Conservation (phyloP, 108 stramenopile genomes). For the Asterionellopsis glacialis region DNA sequence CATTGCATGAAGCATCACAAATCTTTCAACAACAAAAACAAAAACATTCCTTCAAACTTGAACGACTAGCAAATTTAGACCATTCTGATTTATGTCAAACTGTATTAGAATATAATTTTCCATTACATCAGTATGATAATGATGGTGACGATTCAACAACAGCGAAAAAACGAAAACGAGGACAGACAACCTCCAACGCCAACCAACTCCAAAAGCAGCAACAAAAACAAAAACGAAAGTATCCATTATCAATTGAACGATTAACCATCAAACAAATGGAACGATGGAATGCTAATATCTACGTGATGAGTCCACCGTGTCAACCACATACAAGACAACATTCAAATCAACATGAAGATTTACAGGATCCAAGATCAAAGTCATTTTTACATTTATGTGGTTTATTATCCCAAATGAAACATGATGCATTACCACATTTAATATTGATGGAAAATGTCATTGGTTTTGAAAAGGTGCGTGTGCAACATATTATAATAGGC, state of each 20-base stretch:
- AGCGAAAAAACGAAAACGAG: conserved; percentile 6
- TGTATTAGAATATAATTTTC: conserved; percentile 68
- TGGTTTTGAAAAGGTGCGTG: conserved; percentile 64
- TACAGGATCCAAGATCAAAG: conserved; percentile 55
- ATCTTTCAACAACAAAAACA: not conserved
- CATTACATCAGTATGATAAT: not conserved
- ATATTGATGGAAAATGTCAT: conserved; percentile 87
- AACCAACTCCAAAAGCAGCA: conserved; percentile 11
- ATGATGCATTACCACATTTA: conserved; percentile 44
- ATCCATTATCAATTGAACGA: conserved; percentile 40
- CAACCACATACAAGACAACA: conserved; percentile 84
- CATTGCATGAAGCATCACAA: conserved; percentile 49
- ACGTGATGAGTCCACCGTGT: conserved; percentile 89
- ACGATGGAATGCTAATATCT: conserved; percentile 53
- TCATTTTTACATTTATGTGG: conserved; percentile 67
- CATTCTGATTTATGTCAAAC: conserved; percentile 68
- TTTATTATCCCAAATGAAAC: conserved; percentile 35
- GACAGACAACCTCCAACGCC: conserved; percentile 5
- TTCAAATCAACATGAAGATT: conserved; percentile 51
- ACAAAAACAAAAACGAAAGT: conserved; percentile 5
- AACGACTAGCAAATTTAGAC: conserved; percentile 65
- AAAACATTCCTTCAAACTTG: conserved; percentile 4
- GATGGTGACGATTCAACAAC: not conserved
- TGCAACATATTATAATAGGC: no score
- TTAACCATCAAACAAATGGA: conserved; percentile 41